Evolutionary conservation across 768 basidiomycete genomes (phyloP), one percentile per base, ranked within the genome.

Genomic region (Amanita subjunquillea): DNA sequence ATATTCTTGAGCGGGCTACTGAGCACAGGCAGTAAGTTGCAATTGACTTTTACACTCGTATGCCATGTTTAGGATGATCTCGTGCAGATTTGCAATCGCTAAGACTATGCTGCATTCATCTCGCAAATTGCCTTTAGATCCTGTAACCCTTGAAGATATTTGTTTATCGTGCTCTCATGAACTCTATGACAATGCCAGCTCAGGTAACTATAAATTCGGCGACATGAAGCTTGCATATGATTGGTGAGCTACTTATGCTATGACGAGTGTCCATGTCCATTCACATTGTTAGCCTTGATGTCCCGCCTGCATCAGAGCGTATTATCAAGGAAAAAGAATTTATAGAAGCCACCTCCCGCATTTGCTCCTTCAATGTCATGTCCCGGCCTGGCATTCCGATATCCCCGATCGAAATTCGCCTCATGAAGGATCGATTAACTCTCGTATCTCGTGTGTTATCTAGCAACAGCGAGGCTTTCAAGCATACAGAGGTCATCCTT

Each of bases 191-290:
- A 97, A 97, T 60, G 88, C 96, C 2, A 83, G 77, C 56, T 87
- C 83, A 0, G 96, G 92, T 4, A 99, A 97, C 61, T 85, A 92
- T 63, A 89, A 91, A 58, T 75, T 79, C 36, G 94, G 95, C 3
- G 91, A 95, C 48, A 97, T 99, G 94, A 95, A 92, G 65, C 72
- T 91, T 46, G 96, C 96, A 1, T 94, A 94, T 66, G 91, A 95
- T 53, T 98, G 96, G 95, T 96, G 65, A 56, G 62, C 53, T n/a
- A 4, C 55, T 60, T 57, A 9, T 23, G 54, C 43, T 37, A 43
- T 23, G 6, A 22, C n/a, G 17, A 38, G 36, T 34, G 3, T 13
- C 23, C 25, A 15, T 48, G 4, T 39, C 34, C 36, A 37, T 17
- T 22, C 5, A 27, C 32, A n/a, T 50, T 32, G 43, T 10, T 54